Conservation (phyloP, 176 grass and related monocot genomes). For the Coix lacrymajobi region DNA sequence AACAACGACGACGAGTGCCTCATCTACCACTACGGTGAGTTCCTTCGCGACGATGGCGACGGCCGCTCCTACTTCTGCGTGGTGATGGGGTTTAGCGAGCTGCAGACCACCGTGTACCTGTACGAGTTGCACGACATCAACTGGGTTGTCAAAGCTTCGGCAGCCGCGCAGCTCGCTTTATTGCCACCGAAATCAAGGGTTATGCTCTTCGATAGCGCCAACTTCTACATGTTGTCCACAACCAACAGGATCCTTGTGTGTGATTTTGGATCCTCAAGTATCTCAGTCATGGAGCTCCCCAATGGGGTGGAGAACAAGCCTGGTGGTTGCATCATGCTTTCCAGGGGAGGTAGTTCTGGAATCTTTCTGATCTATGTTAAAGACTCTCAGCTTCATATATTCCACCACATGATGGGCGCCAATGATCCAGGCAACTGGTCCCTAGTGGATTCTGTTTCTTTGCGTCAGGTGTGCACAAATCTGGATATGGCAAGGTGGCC, state of each 20-base stretch:
- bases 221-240: constrained; percentile 4
- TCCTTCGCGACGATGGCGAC: background rate
- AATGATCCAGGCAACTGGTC: background rate
- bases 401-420: background rate
- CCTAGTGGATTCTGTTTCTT: constrained; percentile 6
- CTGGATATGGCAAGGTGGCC: background rate
- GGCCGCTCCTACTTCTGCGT: constrained; percentile 19
- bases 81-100: constrained; percentile 23
- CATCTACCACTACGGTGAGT: constrained; percentile 19
- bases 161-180: background rate
- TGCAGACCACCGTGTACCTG: constrained; percentile 17
- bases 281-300: constrained; percentile 10
- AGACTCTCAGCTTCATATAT: background rate
- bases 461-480: background rate
- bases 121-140: constrained; percentile 9
- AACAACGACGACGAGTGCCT: background rate
- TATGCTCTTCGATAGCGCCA: background rate
- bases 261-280: background rate
- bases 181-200: background rate
- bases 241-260: background rate
- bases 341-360: background rate
- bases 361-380: background rate
- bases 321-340: constrained; percentile 1
- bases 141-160: constrained; percentile 9
- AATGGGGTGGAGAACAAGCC: constrained; percentile 4